These are phyloP conservation scores for Alisma plantagoaquatica DNA, from an alignment of 106 monocot species.

Conservation along the genomic window DNA sequence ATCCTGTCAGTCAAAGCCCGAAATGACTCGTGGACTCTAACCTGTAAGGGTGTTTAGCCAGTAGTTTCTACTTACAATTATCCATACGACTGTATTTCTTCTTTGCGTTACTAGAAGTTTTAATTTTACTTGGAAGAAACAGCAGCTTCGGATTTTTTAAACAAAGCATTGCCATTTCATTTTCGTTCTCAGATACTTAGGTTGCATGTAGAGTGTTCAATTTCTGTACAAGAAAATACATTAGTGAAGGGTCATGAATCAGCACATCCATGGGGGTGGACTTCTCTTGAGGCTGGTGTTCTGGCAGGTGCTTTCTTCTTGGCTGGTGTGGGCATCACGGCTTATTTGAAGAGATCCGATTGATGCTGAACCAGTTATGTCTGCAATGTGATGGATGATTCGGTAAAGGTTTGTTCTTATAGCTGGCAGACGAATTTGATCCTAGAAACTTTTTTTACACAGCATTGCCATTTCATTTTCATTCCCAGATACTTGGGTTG, in stretches of 20 bases:
- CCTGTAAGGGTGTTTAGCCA: not conserved
- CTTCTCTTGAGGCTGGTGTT: slow-evolving; percentile 21
- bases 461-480: no score
- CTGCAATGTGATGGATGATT: no score
- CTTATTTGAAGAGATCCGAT: slow-evolving; percentile 31
- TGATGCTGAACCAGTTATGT: no score
- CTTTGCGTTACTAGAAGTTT: not conserved
- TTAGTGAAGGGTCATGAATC: no score
- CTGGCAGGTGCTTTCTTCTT: slow-evolving; percentile 34
- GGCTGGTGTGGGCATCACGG: slow-evolving; percentile 33
- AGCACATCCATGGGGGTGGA: no score
- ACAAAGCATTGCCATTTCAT: no score
- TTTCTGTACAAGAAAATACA: slow-evolving; percentile 9
- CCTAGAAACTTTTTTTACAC: not conserved
- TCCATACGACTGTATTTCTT: not conserved
- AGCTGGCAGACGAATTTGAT: no score
- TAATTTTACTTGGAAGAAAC: not conserved
- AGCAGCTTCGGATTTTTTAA: not conserved
- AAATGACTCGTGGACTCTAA: not conserved
- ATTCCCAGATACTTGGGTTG: slow-evolving; percentile 56
- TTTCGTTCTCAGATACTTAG: slow-evolving; percentile 46
- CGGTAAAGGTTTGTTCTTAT: no score
- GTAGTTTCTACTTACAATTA: slow-evolving; percentile 1
- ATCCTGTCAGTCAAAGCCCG: not conserved
- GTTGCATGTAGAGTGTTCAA: slow-evolving; percentile 39